Percentiles rank a stretch among this genome's conserved stretches.
Evolutionary conservation across 306 rosid genomes (phyloP).

Genomic region (Lathyrus oleraceus): DNA sequence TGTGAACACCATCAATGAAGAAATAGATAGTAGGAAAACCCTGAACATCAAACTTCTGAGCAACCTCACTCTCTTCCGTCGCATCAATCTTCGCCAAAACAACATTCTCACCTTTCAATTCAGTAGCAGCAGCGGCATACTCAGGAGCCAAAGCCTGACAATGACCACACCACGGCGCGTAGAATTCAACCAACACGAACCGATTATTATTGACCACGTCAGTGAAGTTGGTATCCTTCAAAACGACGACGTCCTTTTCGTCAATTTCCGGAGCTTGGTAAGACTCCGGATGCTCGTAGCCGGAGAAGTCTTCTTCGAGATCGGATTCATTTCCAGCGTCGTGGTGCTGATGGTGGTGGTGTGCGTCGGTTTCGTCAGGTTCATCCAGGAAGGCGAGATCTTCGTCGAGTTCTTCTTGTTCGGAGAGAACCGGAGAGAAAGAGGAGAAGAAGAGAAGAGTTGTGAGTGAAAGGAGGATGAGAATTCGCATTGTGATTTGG

Average conservation of each 20-base stretch:
- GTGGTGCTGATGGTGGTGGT: constrained; percentile 30
- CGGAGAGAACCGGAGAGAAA: constrained; percentile 46
- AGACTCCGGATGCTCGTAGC: constrained; percentile 50
- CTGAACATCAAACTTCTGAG: constrained; percentile 79
- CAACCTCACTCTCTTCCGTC: constrained; percentile 77
- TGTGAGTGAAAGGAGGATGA: constrained; percentile 50
- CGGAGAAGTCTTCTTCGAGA: constrained; percentile 61
- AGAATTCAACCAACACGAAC: constrained; percentile 90
- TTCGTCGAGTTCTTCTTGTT: constrained; percentile 58
- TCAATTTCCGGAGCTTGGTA: constrained; percentile 65
- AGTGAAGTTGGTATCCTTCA: constrained; percentile 79
- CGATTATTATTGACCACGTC: constrained; percentile 57
- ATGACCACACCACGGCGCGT: constrained; percentile 99
- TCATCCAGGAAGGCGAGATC: constrained; percentile 95
- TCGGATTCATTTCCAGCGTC: constrained; percentile 46
- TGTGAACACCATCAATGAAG: constrained; percentile 77
- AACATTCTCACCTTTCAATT: constrained; percentile 67
- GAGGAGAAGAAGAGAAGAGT: constrained; percentile 71
- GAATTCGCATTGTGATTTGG: constrained; percentile 54
- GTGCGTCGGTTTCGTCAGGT: constrained; percentile 36
- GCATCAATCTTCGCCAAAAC: constrained; percentile 86
- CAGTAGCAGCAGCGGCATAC: constrained; percentile 90
- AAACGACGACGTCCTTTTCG: constrained; percentile 86
- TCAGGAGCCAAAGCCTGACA: constrained; percentile 95
- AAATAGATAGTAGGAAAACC: constrained; percentile 82